Evolutionary conservation across 2,329 filamentous ascomycete genomes (phyloP).

Genomic region (Chaetothyriales sp.): DNA sequence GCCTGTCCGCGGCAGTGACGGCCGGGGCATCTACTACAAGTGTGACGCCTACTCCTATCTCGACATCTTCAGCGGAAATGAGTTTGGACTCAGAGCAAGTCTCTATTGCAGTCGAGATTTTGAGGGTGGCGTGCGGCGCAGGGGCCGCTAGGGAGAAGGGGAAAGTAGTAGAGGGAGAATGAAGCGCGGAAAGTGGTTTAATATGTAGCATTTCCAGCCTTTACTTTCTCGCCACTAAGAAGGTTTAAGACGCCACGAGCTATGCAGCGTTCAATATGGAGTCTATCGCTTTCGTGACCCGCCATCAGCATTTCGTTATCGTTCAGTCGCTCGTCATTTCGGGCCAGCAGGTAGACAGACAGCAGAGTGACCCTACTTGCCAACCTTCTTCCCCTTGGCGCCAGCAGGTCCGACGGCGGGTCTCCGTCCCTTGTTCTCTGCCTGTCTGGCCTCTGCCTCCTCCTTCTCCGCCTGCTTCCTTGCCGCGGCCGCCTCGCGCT

Average conservation of each 20-base stretch:
- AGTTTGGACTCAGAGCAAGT: constrained; percentile 45
- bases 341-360: constrained; percentile 26
- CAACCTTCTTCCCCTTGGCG: constrained; percentile 20
- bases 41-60: constrained; percentile 56
- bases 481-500: constrained; percentile 68
- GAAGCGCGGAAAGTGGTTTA: neutral
- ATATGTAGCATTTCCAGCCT: neutral
- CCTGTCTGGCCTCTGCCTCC: constrained; percentile 29
- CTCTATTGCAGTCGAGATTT: constrained; percentile 27
- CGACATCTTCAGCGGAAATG: constrained; percentile 45
- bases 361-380: constrained; percentile 10
- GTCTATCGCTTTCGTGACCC: neutral
- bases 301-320: neutral
- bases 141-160: neutral
- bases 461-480: constrained; percentile 63
- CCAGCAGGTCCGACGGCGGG: constrained; percentile 22
- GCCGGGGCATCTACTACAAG: constrained; percentile 58
- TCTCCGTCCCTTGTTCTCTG: constrained; percentile 23
- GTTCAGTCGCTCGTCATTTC: constrained; percentile 23
- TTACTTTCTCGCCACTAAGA: neutral
- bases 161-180: constrained; percentile 6
- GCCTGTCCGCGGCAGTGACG: constrained; percentile 25
- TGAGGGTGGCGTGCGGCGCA: constrained; percentile 17
- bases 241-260: neutral
- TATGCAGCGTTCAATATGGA: neutral